Percentiles rank a stretch among this genome's conserved stretches.
These are phyloP conservation scores for Ophiocordyceps australis DNA, from an alignment of 2,329 filamentous ascomycete genomes.

Conservation along the genomic window DNA sequence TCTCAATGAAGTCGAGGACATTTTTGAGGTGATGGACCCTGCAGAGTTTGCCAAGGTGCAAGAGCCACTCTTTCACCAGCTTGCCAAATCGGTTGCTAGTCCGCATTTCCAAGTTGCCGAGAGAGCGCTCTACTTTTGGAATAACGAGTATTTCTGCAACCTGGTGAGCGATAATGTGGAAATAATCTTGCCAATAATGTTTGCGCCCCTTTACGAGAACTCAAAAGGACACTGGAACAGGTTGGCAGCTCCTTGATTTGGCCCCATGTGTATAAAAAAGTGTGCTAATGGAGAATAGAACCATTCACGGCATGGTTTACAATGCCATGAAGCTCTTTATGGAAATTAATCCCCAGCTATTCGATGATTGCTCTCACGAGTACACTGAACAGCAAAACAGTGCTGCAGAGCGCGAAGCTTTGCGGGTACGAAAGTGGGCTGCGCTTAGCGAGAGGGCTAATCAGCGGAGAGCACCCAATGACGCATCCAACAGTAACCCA, in stretches of 20 bases:
- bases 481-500: constrained; percentile 2
- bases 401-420: constrained; percentile 65
- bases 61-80: constrained; percentile 89
- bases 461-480: constrained; percentile 33
- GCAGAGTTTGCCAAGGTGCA: constrained; percentile 98
- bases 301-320: constrained; percentile 98
- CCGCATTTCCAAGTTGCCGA: constrained; percentile 98
- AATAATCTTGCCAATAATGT: constrained; percentile 98
- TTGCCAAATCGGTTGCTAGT: constrained; percentile 94
- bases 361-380: constrained; percentile 95
- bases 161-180: constrained; percentile 98
- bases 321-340: constrained; percentile 99
- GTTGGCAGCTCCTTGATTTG: constrained; percentile 28
- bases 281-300: constrained; percentile 32
- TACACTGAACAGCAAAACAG: constrained; percentile 95
- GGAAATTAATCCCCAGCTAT: constrained; percentile 97
- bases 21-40: constrained; percentile 99
- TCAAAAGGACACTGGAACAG: constrained; percentile 99
- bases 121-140: constrained; percentile 97
- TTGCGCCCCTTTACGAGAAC: constrained; percentile 93
- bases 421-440: constrained; percentile 79
- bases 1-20: constrained; percentile 96
- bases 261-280: background rate
- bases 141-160: constrained; percentile 99
- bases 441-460: constrained; percentile 66